Evolutionary conservation across 257 asterid species (phyloP).

Genomic region (Eustoma russellianum): DNA sequence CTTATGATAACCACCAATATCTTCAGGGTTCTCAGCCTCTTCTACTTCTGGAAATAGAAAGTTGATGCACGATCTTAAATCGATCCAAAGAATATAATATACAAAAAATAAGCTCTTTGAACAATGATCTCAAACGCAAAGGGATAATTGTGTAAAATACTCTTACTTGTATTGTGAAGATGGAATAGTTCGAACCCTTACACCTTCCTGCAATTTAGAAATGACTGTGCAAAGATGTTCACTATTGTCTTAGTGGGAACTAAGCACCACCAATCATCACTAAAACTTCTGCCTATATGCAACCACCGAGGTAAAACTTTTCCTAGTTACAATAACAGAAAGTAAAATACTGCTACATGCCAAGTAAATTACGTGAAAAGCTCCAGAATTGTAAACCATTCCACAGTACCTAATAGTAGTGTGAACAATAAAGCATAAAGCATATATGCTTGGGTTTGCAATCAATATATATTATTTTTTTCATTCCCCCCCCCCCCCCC

Average conservation of each 20-base stretch:
- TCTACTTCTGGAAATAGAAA: constrained; percentile 35
- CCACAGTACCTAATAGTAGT: too few relatives aligned
- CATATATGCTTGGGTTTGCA: too few relatives aligned
- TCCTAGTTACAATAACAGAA: too few relatives aligned
- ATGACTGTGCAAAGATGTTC: constrained; percentile 31
- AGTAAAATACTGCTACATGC: too few relatives aligned
- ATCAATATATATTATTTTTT: too few relatives aligned
- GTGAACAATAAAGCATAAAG: too few relatives aligned
- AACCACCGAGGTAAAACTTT: too few relatives aligned
- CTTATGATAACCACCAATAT: constrained; percentile 30
- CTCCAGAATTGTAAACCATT: too few relatives aligned
- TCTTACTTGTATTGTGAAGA: constrained; percentile 45
- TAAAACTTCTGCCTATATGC: too few relatives aligned
- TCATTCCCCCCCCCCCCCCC: too few relatives aligned
- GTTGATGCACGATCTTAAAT: not conserved
- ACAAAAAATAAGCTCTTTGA: not conserved
- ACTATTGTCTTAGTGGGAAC: constrained; percentile 31
- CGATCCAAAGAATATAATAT: not conserved
- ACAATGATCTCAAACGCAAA: not conserved
- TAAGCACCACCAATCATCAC: constrained; percentile 18
- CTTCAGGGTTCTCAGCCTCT: constrained; percentile 38
- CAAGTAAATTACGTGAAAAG: too few relatives aligned
- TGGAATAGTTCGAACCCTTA: constrained; percentile 28
- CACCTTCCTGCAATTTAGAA: constrained; percentile 44
- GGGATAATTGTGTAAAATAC: constrained; percentile 14